Conservation (phyloP, 2,329 filamentous ascomycete species). For the Penicillium sp. region DNA sequence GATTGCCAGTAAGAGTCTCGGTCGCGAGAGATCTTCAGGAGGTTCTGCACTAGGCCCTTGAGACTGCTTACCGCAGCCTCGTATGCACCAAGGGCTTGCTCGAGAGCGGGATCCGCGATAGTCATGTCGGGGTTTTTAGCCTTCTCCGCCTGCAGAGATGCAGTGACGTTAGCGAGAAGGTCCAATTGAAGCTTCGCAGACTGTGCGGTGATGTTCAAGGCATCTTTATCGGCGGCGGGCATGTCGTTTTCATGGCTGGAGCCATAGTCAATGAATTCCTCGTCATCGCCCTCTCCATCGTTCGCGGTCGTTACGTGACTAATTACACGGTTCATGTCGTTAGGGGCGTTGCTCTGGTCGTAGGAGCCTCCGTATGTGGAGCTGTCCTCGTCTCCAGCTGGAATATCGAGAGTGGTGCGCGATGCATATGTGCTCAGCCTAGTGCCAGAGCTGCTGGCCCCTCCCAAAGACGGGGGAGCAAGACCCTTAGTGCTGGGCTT, state of each 20-base stretch:
- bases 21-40: slow-evolving; percentile 89
- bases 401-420: slow-evolving; percentile 50
- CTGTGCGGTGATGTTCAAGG: slow-evolving; percentile 95
- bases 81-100: slow-evolving; percentile 80
- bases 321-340: slow-evolving; percentile 50
- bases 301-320: slow-evolving; percentile 53
- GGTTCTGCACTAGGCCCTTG: slow-evolving; percentile 78
- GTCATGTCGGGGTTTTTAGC: slow-evolving; percentile 67
- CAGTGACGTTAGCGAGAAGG: slow-evolving; percentile 79
- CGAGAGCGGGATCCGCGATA: slow-evolving; percentile 74
- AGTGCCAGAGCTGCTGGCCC: slow-evolving; percentile 43
- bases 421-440: slow-evolving; percentile 53
- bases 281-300: slow-evolving; percentile 66
- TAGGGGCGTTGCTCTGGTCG: slow-evolving; percentile 55
- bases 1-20: slow-evolving; percentile 98
- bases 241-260: slow-evolving; percentile 76
- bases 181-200: slow-evolving; percentile 92
- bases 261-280: slow-evolving; percentile 78
- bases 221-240: slow-evolving; percentile 78
- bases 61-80: slow-evolving; percentile 87
- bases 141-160: slow-evolving; percentile 74
- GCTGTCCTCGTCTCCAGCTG: slow-evolving; percentile 55
- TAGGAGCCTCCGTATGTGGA: slow-evolving; percentile 54
- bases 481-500: slow-evolving; percentile 41
- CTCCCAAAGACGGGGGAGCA: slow-evolving; percentile 36